These are phyloP conservation scores for Boeremia exigua DNA, from an alignment of 2,329 filamentous ascomycete species.

Conservation along the genomic window DNA sequence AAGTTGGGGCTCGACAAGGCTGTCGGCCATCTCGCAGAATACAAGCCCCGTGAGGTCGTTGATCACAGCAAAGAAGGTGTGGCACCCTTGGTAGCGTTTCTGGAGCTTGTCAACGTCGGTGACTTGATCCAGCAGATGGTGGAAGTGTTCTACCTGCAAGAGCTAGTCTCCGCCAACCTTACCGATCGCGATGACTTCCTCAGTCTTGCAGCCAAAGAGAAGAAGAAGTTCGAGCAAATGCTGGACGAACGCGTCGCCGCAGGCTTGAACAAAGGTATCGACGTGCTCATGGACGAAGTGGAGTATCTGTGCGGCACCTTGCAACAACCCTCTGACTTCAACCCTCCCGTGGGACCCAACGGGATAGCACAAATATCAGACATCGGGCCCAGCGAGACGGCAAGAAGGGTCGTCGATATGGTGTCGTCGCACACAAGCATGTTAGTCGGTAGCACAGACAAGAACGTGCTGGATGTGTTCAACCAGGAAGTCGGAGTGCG, in stretches of 20 bases:
- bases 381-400: constrained; percentile 79
- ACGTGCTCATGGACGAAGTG: constrained; percentile 97
- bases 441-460: constrained; percentile 93
- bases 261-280: constrained; percentile 95
- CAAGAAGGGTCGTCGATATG: constrained; percentile 79
- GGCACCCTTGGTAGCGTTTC: constrained; percentile 90
- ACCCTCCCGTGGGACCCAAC: constrained; percentile 63
- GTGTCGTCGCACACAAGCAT: constrained; percentile 90
- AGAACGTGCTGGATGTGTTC: constrained; percentile 97
- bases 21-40: constrained; percentile 85
- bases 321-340: constrained; percentile 87
- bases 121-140: constrained; percentile 99
- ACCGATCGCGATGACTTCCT: constrained; percentile 94
- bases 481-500: constrained; percentile 96
- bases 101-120: constrained; percentile 96
- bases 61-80: constrained; percentile 76
- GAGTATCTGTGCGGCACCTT: constrained; percentile 92
- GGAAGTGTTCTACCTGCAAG: constrained; percentile 97
- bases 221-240: constrained; percentile 99
- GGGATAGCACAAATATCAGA: constrained; percentile 53
- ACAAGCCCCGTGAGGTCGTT: constrained; percentile 84
- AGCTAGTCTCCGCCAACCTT: constrained; percentile 81
- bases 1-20: constrained; percentile 94
- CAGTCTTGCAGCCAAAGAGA: constrained; percentile 87
- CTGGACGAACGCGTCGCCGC: constrained; percentile 95